Conservation (phyloP, 495 filamentous ascomycete genomes). For the Paragyromitra xinjiangensis region DNA sequence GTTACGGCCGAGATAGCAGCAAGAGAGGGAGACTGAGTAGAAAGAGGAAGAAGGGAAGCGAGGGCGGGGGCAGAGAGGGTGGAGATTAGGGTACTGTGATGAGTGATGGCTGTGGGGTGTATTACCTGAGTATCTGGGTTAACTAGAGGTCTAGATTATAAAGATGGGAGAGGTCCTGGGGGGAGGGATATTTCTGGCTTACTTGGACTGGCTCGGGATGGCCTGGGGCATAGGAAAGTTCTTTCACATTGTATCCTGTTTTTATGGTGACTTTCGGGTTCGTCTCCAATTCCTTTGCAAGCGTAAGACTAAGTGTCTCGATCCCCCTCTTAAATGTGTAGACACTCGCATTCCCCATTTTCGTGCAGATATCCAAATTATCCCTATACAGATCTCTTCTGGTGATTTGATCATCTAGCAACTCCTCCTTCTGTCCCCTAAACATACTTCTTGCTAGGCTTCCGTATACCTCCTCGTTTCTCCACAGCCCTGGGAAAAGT, state of each 20-base stretch:
- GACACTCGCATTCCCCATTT: slow-evolving; percentile 60
- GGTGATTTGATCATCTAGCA: slow-evolving; percentile 37
- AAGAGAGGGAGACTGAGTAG: slow-evolving; percentile 59
- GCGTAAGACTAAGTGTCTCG: slow-evolving; percentile 62
- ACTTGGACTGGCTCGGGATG: slow-evolving; percentile 42
- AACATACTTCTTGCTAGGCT: slow-evolving; percentile 44
- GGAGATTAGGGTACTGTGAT: slow-evolving; percentile 74
- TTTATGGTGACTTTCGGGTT: slow-evolving; percentile 67
- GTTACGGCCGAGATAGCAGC: slow-evolving; percentile 71
- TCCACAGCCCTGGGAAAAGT: slow-evolving; percentile 66
- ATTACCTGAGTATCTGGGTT: slow-evolving; percentile 24
- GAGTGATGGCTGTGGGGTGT: slow-evolving; percentile 28
- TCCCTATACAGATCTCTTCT: slow-evolving; percentile 33
- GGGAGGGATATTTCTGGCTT: slow-evolving; percentile 5
- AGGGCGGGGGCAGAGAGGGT: slow-evolving; percentile 67
- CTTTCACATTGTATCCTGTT: slow-evolving; percentile 59
- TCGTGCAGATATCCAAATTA: slow-evolving; percentile 41
- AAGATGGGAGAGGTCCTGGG: too few species aligned
- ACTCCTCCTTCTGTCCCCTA: slow-evolving; percentile 23
- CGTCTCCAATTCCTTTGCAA: slow-evolving; percentile 62
- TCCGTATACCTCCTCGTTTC: slow-evolving; percentile 62
- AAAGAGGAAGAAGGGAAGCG: slow-evolving; percentile 59
- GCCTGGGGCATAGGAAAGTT: slow-evolving; percentile 21
- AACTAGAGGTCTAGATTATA: not conserved
- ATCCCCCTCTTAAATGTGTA: slow-evolving; percentile 71